phyloP scores from a whole-genome alignment of 495 filamentous ascomycete genomes.

The Podospora pseudopauciseta region DNA sequence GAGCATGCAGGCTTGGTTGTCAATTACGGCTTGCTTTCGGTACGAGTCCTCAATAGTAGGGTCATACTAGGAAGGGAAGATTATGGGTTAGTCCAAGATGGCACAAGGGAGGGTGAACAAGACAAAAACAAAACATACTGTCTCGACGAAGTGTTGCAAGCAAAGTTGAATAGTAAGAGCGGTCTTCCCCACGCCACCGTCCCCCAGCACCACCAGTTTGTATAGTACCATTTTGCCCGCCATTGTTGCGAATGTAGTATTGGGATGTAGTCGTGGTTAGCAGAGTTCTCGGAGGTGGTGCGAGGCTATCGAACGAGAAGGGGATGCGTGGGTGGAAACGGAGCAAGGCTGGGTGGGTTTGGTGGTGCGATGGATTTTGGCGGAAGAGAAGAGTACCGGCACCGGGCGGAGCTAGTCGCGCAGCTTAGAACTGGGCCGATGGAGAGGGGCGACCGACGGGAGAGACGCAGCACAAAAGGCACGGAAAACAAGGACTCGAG shows the following conservation, averaged over 20 bases:
- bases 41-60: constrained; percentile 98
- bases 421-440: constrained; percentile 15
- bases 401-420: constrained; percentile 17
- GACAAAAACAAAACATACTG: constrained; percentile 36
- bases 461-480: background rate
- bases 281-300: background rate
- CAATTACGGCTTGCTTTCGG: constrained; percentile 96
- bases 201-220: constrained; percentile 94
- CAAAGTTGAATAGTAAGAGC: constrained; percentile 94
- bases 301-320: constrained; percentile 10
- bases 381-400: constrained; percentile 6
- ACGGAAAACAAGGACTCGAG: constrained; percentile 6
- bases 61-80: constrained; percentile 59
- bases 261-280: constrained; percentile 18
- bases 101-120: constrained; percentile 9
- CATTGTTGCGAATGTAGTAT: constrained; percentile 39
- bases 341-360: constrained; percentile 5
- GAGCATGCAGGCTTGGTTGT: constrained; percentile 94
- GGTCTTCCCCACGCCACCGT: constrained; percentile 81
- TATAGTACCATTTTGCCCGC: constrained; percentile 89
- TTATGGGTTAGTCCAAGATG: constrained; percentile 25
- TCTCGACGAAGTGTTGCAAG: constrained; percentile 59
- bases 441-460: constrained; percentile 5
- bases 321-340: constrained; percentile 5
- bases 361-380: constrained; percentile 5